Percentiles rank a stretch among this genome's conserved stretches.
Evolutionary conservation across 2,329 filamentous ascomycete genomes (phyloP).

Genomic region (Elsinoe arachidis): DNA sequence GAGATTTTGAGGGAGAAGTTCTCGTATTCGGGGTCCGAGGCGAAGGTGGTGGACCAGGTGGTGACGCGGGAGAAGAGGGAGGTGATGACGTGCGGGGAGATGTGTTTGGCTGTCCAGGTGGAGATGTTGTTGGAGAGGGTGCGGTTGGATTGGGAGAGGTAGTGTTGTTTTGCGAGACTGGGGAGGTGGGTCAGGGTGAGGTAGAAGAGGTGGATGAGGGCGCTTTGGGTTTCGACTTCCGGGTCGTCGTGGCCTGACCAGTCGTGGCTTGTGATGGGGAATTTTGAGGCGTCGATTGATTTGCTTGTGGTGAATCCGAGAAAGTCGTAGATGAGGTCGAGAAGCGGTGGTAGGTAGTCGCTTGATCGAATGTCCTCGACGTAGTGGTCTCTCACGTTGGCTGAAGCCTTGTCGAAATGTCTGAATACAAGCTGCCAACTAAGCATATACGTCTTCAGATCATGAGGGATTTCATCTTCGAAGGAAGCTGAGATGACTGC

Average conservation of each 20-base stretch:
- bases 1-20: slow-evolving; percentile 63
- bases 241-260: slow-evolving; percentile 47
- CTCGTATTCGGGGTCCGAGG: slow-evolving; percentile 37
- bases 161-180: slow-evolving; percentile 75
- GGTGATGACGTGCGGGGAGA: slow-evolving; percentile 61
- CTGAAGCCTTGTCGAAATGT: slow-evolving; percentile 54
- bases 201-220: slow-evolving; percentile 81
- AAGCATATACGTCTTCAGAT: slow-evolving; percentile 70
- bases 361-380: slow-evolving; percentile 68
- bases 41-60: slow-evolving; percentile 50
- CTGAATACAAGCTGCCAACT: slow-evolving; percentile 89
- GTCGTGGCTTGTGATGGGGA: slow-evolving; percentile 60
- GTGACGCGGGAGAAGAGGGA: slow-evolving; percentile 59
- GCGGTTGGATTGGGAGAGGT: slow-evolving; percentile 66
- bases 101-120: slow-evolving; percentile 72
- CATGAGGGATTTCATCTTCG: slow-evolving; percentile 55
- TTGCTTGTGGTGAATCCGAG: slow-evolving; percentile 69
- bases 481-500: slow-evolving; percentile 57
- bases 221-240: slow-evolving; percentile 70
- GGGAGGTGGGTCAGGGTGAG: slow-evolving; percentile 68
- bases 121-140: slow-evolving; percentile 74
- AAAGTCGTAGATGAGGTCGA: slow-evolving; percentile 76
- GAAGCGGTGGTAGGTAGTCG: slow-evolving; percentile 57
- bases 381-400: slow-evolving; percentile 76
- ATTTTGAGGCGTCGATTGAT: slow-evolving; percentile 59